Percentiles rank a stretch among this genome's conserved stretches.
Evolutionary conservation across 805 yeast species (phyloP).

Genomic region (Ogataea nitratoaversa): DNA sequence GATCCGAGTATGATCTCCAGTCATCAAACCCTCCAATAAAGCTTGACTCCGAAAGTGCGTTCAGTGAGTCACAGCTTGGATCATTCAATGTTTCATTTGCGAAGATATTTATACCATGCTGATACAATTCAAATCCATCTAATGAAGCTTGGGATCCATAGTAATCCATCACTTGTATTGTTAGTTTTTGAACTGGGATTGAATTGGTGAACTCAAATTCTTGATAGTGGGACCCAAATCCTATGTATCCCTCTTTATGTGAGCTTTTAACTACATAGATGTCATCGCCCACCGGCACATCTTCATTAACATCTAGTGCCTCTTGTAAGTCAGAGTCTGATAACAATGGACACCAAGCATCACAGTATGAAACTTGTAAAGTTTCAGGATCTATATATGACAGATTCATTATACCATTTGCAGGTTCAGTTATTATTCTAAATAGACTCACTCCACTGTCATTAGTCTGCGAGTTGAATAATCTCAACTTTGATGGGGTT

Average conservation of each 20-base stretch:
- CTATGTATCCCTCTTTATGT: constrained; percentile 20
- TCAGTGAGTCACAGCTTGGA: constrained; percentile 46
- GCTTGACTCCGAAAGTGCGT: constrained; percentile 7
- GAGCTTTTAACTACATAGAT: constrained; percentile 13
- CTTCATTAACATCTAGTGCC: constrained; percentile 2
- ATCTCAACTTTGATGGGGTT: constrained; percentile 66
- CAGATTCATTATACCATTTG: constrained; percentile 87
- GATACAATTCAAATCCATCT: constrained; percentile 68
- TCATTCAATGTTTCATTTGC: constrained; percentile 74
- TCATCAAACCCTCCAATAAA: constrained; percentile 11
- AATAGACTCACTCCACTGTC: constrained; percentile 52
- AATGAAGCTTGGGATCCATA: constrained; percentile 70
- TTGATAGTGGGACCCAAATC: constrained; percentile 52
- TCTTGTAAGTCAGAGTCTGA: constrained; percentile 32
- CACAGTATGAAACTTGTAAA: constrained; percentile 59
- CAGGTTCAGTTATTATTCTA: constrained; percentile 71
- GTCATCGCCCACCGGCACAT: constrained; percentile 2
- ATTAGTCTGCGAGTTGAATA: constrained; percentile 55
- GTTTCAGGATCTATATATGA: constrained; percentile 76
- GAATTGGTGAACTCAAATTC: constrained; percentile 79
- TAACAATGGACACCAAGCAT: constrained; percentile 82
- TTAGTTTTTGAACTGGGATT: constrained; percentile 55
- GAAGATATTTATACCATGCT: constrained; percentile 54
- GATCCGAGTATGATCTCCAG: constrained; percentile 21
- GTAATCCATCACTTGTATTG: constrained; percentile 59